A percentile compares a stretch with the other conserved stretches of the same genome.
phyloP scores from a whole-genome alignment of 1,284 basidiomycete genomes.

The Leccinum griseonigrum region DNA sequence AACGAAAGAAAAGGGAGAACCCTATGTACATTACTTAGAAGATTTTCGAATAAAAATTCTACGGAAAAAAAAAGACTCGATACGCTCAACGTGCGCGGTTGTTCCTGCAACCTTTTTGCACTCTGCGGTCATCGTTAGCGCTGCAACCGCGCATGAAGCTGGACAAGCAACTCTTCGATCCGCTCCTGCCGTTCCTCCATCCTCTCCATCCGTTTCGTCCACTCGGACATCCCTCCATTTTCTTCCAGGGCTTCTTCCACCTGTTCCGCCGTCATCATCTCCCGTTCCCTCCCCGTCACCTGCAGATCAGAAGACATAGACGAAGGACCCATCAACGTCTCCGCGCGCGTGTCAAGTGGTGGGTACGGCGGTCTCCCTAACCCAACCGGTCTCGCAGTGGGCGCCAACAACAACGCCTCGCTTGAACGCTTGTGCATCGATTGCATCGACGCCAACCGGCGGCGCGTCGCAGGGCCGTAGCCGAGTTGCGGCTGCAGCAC shows the following conservation, averaged over 20 bases:
- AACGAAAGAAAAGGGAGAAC: not conserved
- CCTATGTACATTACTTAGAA: not conserved
- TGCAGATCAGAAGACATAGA: constrained; percentile 36
- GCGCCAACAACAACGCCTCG: constrained; percentile 9
- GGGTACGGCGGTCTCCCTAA: constrained; percentile 24
- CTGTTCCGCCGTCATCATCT: constrained; percentile 41
- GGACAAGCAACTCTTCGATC: constrained; percentile 57
- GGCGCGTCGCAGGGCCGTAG: constrained; percentile 59
- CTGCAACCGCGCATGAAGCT: constrained; percentile 20
- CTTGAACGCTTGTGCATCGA: constrained; percentile 18
- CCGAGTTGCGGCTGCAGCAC: constrained; percentile 32
- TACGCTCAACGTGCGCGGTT: constrained; percentile 51
- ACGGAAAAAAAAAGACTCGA: constrained; percentile 40
- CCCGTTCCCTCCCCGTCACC: not conserved
- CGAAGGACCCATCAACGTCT: constrained; percentile 23
- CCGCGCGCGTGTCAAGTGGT: constrained; percentile 22
- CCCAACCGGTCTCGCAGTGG: constrained; percentile 2
- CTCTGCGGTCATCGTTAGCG: constrained; percentile 8
- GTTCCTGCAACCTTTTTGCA: too few relatives aligned
- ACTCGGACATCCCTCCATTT: constrained; percentile 25
- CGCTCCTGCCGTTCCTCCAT: constrained; percentile 64
- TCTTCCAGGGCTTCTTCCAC: constrained; percentile 37
- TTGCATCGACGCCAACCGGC: constrained; percentile 52
- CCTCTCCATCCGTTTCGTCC: constrained; percentile 46
- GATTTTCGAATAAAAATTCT: not conserved